A percentile compares a stretch with the other conserved stretches of the same genome.
These are phyloP conservation scores for Russula dissimulans DNA, from an alignment of 768 basidiomycete species.

Conservation along the genomic window DNA sequence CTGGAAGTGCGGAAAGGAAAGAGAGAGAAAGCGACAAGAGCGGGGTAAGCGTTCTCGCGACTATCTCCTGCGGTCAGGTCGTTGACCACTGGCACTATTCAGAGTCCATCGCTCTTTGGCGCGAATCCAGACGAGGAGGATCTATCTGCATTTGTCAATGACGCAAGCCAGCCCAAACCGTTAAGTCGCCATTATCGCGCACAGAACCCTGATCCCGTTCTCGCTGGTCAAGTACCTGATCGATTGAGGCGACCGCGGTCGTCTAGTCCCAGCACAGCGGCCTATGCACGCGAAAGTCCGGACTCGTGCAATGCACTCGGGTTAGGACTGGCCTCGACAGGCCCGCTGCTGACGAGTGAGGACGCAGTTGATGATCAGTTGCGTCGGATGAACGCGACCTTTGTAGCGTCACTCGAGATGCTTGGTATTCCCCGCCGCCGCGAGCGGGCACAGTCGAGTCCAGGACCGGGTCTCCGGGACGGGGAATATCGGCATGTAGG, in stretches of 20 bases:
- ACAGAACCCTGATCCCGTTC: constrained; percentile 12
- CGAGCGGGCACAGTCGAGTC: constrained; percentile 22
- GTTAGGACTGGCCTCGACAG: constrained; percentile 26
- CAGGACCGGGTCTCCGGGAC: constrained; percentile 9
- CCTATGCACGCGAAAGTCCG: constrained; percentile 14
- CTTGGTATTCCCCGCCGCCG: constrained; percentile 32
- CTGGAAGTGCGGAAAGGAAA: constrained; percentile 30
- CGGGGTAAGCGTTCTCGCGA: constrained; percentile 7
- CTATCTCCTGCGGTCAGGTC: constrained; percentile 5
- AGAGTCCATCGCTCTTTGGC: constrained; percentile 39
- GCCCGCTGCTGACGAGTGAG: constrained; percentile 55
- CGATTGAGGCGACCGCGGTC: background rate
- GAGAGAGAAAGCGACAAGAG: constrained; percentile 21
- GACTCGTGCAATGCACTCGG: constrained; percentile 20
- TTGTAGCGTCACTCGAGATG: constrained; percentile 54
- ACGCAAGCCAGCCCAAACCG: constrained; percentile 64
- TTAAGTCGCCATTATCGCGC: constrained; percentile 27
- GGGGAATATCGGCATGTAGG: constrained; percentile 1
- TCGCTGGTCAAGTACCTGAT: constrained; percentile 1
- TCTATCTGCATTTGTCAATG: constrained; percentile 67
- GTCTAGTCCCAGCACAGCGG: constrained; percentile 2
- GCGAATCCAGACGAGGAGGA: constrained; percentile 62
- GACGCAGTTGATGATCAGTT: constrained; percentile 58
- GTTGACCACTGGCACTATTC: background rate
- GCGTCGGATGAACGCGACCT: constrained; percentile 57